These are phyloP conservation scores for Dentipellis sp. DNA, from an alignment of 768 basidiomycete genomes.

Conservation along the genomic window DNA sequence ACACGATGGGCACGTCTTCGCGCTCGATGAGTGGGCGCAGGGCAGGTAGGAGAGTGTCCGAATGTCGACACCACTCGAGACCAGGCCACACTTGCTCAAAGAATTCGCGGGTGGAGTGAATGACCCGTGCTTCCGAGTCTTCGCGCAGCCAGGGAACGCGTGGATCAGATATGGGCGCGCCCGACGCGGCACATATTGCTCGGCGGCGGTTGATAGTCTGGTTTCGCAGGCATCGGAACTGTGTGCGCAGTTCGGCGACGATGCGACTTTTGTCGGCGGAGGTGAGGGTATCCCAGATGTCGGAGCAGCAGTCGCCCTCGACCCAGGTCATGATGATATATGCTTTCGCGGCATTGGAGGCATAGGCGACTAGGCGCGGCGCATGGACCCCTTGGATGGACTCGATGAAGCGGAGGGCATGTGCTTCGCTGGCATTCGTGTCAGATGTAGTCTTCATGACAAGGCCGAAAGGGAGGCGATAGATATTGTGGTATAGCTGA, in stretches of 20 bases:
- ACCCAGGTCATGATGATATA: constrained; percentile 9
- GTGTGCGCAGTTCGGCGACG: neutral
- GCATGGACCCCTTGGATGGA: neutral
- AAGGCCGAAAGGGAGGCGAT: neutral
- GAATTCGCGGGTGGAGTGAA: constrained; percentile 5
- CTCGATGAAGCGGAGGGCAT: neutral
- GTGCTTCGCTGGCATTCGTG: neutral
- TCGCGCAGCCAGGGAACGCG: constrained; percentile 11
- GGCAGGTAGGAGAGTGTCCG: constrained; percentile 1
- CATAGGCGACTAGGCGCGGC: constrained; percentile 7
- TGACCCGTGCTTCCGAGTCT: neutral
- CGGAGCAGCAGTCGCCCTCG: constrained; percentile 7
- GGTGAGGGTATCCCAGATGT: constrained; percentile 7
- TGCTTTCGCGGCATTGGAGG: neutral
- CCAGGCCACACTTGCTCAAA: neutral
- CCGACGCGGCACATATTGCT: constrained; percentile 1
- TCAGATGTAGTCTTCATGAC: neutral
- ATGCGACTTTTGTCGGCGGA: constrained; percentile 3
- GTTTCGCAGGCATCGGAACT: neutral
- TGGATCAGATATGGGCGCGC: constrained; percentile 9
- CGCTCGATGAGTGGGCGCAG: constrained; percentile 8
- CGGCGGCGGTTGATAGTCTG: neutral
- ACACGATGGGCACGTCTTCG: constrained; percentile 10
- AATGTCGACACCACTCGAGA: neutral
- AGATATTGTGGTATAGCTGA: neutral